These are phyloP conservation scores for Melanogaster broomeanus DNA, from an alignment of 768 basidiomycete species.

Conservation along the genomic window DNA sequence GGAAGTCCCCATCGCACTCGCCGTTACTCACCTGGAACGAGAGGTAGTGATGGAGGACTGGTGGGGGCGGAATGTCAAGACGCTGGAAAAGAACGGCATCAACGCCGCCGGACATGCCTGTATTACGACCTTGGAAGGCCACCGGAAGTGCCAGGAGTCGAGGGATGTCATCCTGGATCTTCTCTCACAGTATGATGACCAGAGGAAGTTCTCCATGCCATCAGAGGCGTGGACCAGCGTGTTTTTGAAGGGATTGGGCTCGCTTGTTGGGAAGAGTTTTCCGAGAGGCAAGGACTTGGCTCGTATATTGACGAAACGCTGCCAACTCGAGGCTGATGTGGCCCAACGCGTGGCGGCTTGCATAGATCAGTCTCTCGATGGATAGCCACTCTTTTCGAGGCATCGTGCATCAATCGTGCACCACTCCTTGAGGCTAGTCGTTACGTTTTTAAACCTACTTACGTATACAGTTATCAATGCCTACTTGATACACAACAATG, in stretches of 20 bases:
- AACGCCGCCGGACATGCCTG: constrained; percentile 27
- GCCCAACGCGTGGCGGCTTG: constrained; percentile 25
- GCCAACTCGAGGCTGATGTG: constrained; percentile 21
- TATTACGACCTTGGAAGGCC: constrained; percentile 24
- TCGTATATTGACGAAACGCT: constrained; percentile 25
- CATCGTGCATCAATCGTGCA: too few relatives aligned
- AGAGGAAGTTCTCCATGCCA: constrained; percentile 25
- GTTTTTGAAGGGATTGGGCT: constrained; percentile 19
- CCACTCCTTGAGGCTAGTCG: constrained; percentile 92
- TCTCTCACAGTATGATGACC: constrained; percentile 21
- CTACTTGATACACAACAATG: neutral
- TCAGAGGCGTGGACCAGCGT: constrained; percentile 22
- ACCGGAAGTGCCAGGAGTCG: constrained; percentile 21
- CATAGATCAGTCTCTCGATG: constrained; percentile 45
- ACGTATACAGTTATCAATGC: neutral
- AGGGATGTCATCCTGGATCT: constrained; percentile 19
- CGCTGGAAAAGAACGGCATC: constrained; percentile 20
- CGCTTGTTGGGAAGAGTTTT: constrained; percentile 14
- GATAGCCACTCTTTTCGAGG: too few relatives aligned
- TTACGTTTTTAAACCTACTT: too few relatives aligned
- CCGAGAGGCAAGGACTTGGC: constrained; percentile 21
- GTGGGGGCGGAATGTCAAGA: constrained; percentile 29
- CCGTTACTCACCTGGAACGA: constrained; percentile 40
- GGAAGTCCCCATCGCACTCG: constrained; percentile 40
- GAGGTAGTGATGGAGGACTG: constrained; percentile 32